Evolutionary conservation across 768 basidiomycete species (phyloP), one percentile per base, ranked within the genome.

Genomic region (Trametes cingulata): DNA sequence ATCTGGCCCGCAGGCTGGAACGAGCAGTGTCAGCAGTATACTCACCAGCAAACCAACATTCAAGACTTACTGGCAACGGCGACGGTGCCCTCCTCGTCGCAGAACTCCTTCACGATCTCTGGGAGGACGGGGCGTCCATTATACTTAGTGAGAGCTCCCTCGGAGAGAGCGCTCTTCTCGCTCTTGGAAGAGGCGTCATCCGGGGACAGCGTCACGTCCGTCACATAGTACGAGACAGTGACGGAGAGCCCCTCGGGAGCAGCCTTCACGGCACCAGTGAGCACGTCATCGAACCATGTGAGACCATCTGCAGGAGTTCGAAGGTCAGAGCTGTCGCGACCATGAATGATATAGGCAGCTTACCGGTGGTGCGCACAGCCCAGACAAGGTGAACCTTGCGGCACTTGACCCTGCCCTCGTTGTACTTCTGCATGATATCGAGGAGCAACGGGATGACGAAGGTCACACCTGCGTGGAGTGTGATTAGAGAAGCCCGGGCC

Each of bases 1-100:
- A 33, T 68, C 58, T 6, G 74, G 71, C 8, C 75, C 70, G 61
- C 75, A 74, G 22, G 69, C 71, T 74, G 61, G 14, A 45, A 46
- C 24, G 52, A 54, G 29, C 40, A n/a, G 1, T 51, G 58, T 51
- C 42, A 63, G 39, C 33, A 29, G n/a, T 22, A 35, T 4, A 40
- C 40, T n/a, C 27, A 10, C 15, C 52, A 12, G 39, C 14, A 9
- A 43, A 4, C 3, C n/a, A 35, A 19, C 24, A 19, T 24, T 42
- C 8, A n/a, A 10, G 50, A 53, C 68, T 24, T 35, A 74, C 74
- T 65, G 50, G 70, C 66, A 42, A 75, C 63, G 25, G 70, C 69
- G 49, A 74, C 60, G 40, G 56, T 33, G 20, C 47, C 56, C 25
- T 19, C 27, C n/a, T 42, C 56, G 27, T 40, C 20, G 33, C 56